A percentile compares a stretch with the other conserved stretches of the same genome.
These are phyloP conservation scores for Gossypium raimondii DNA, from an alignment of 345 rosid species.

Conservation along the genomic window DNA sequence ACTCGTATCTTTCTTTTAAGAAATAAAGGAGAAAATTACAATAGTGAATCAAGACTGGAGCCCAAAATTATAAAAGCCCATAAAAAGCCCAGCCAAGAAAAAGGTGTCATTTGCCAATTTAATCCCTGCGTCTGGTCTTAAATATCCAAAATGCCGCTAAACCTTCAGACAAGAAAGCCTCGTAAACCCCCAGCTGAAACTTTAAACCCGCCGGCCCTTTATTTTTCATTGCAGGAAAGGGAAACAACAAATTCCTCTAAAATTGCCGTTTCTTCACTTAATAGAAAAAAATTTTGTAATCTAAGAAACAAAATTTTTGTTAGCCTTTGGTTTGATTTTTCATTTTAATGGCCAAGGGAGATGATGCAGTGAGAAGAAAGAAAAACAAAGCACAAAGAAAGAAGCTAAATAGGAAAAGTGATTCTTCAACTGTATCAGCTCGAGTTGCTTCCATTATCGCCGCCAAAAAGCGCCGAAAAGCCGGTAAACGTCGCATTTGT, in stretches of 20 bases:
- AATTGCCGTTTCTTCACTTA: background rate
- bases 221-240: background rate
- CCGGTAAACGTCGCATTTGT: slow-evolving; percentile 73
- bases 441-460: slow-evolving; percentile 81
- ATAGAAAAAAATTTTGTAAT: background rate
- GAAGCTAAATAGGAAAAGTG: slow-evolving; percentile 40
- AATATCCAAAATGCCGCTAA: background rate
- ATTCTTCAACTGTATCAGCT: slow-evolving; percentile 54
- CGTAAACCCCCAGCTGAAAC: slow-evolving; percentile 7
- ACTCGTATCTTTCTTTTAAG: no score
- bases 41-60: background rate
- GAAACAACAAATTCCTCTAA: background rate
- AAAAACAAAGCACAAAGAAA: slow-evolving; percentile 59
- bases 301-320: background rate
- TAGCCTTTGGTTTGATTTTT: background rate
- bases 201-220: background rate
- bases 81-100: background rate
- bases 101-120: background rate
- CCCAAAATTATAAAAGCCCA: background rate
- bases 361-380: slow-evolving; percentile 54
- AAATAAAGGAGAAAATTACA: no score
- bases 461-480: slow-evolving; percentile 77
- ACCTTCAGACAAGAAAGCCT: background rate
- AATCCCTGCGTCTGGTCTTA: background rate
- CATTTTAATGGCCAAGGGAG: slow-evolving; percentile 65